Evolutionary conservation across 148 eudicot genomes (phyloP), one percentile per base, ranked within the genome.

Genomic region (Chenopodium quinoa): DNA sequence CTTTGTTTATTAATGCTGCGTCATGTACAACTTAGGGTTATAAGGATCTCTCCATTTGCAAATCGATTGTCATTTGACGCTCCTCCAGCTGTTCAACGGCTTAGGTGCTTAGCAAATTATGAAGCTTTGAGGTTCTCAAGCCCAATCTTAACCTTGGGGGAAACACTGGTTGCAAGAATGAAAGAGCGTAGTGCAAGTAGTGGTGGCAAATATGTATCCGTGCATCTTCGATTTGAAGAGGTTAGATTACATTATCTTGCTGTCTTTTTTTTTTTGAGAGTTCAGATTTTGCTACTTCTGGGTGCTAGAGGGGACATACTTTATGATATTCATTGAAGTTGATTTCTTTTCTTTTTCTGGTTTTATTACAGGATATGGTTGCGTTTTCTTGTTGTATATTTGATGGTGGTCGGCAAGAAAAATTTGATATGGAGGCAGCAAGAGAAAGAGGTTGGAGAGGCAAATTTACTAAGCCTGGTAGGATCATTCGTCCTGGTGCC

Each of bases 191-290:
- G 98, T 85, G 86, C 85, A 82, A 91, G 84, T 73, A 92, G 91
- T 82, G 87, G 91, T 76, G 99, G 99, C 52, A 96, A 96, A 75
- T 96, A 93, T 81, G 87, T 96, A 73, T 96, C 99, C 65, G 99
- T 96, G 83, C 99, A 96, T 89, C 97, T 96, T 80, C 99, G 99
- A 60, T 96, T 92, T 86, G 99, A 96, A 92, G 98, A 93, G 99
- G 99, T 96, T 84, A 83, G 88, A 83, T 88, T 47, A 8, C 68
- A 19, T 48, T 34, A n/a, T 72, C 22, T 63, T 48, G n/a, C 62
- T 79, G n/a, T 58, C 31, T 22, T 62, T 6, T 62, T 6, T 68
- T 83, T 58, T 67, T 74, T 29, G 37, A 67, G 44, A 29, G 25
- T 22, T 25, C 7, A 77, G 25, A 23, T 11, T 75, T 14, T 40